phyloP scores from a whole-genome alignment of 2,329 filamentous ascomycete genomes.

The Colletotrichum zoysiae region DNA sequence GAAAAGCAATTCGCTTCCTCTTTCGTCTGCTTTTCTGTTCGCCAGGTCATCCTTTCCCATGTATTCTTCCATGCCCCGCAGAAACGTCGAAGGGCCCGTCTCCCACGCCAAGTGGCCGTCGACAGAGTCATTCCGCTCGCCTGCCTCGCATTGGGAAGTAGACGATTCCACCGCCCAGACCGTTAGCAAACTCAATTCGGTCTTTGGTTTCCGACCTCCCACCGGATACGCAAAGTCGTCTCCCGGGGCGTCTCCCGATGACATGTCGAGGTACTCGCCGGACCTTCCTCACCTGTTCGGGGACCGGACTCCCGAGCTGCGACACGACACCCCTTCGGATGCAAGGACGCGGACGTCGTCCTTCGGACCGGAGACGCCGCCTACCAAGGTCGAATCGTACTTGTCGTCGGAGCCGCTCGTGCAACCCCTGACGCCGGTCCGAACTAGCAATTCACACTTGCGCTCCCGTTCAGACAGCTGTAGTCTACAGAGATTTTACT shows the following conservation, averaged over 20 bases:
- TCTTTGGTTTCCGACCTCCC: conserved; percentile 33
- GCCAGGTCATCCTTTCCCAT: conserved; percentile 29
- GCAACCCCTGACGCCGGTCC: conserved; percentile 29
- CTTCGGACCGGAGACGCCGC: conserved; percentile 35
- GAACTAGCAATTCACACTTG: conserved; percentile 18
- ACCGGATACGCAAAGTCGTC: conserved; percentile 18
- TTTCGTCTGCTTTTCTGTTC: conserved; percentile 28
- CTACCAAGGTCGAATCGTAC: conserved; percentile 28
- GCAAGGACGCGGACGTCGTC: conserved; percentile 33
- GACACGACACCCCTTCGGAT: conserved; percentile 37
- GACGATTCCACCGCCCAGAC: conserved; percentile 38
- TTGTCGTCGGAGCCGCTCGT: conserved; percentile 25
- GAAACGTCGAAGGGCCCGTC: conserved; percentile 32
- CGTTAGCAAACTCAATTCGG: conserved; percentile 34
- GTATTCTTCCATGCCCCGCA: conserved; percentile 34
- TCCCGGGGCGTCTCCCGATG: conserved; percentile 15
- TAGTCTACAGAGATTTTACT: conserved; percentile 20
- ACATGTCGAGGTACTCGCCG: conserved; percentile 26
- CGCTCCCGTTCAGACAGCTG: conserved; percentile 37
- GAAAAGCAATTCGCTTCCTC: conserved; percentile 29
- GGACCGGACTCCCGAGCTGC: conserved; percentile 33
- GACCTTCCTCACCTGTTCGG: conserved; percentile 15
- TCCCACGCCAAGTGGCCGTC: conserved; percentile 38
- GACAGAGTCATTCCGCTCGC: conserved; percentile 17
- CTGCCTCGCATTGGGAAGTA: conserved; percentile 26